Percentiles rank a stretch among this genome's conserved stretches.
Evolutionary conservation across 2,329 filamentous ascomycete genomes (phyloP).

Genomic region (Diaporthe humulicola): DNA sequence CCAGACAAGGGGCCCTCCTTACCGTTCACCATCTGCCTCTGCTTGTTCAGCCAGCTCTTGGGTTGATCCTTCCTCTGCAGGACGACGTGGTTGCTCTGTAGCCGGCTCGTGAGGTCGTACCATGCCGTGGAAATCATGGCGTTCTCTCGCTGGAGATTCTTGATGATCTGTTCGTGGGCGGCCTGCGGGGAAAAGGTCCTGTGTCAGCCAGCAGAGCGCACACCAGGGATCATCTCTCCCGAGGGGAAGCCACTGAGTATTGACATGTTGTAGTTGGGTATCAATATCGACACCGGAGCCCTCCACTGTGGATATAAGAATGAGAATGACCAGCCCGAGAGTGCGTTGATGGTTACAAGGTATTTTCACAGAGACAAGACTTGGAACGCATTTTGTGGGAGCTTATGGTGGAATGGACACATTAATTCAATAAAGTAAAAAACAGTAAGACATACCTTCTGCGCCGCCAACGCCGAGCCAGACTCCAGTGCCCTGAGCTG

Average conservation of each 20-base stretch:
- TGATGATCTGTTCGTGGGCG: constrained; percentile 68
- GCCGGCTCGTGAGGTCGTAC: constrained; percentile 83
- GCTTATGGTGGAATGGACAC: constrained; percentile 11
- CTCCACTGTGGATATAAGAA: constrained; percentile 35
- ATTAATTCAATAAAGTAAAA: constrained; percentile 23
- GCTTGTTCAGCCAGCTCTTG: constrained; percentile 87
- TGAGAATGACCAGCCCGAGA: constrained; percentile 30
- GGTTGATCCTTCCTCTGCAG: constrained; percentile 82
- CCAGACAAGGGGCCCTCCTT: constrained; percentile 37
- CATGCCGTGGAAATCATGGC: constrained; percentile 85
- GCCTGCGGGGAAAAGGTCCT: constrained; percentile 53
- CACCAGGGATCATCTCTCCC: constrained; percentile 27
- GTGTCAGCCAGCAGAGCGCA: constrained; percentile 35
- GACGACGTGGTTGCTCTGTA: constrained; percentile 87
- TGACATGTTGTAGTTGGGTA: constrained; percentile 37
- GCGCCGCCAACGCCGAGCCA: constrained; percentile 61
- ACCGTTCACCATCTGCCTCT: constrained; percentile 79
- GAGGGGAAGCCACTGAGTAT: constrained; percentile 22
- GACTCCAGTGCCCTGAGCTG: constrained; percentile 66
- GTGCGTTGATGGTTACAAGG: constrained; percentile 11
- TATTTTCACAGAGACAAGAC: constrained; percentile 26
- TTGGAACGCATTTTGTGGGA: constrained; percentile 23
- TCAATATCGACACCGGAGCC: constrained; percentile 32
- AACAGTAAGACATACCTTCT: constrained; percentile 62
- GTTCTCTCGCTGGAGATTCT: constrained; percentile 82